These are phyloP conservation scores for Pseudocercospora ulei DNA, from an alignment of 2,329 filamentous ascomycete genomes.

Conservation along the genomic window DNA sequence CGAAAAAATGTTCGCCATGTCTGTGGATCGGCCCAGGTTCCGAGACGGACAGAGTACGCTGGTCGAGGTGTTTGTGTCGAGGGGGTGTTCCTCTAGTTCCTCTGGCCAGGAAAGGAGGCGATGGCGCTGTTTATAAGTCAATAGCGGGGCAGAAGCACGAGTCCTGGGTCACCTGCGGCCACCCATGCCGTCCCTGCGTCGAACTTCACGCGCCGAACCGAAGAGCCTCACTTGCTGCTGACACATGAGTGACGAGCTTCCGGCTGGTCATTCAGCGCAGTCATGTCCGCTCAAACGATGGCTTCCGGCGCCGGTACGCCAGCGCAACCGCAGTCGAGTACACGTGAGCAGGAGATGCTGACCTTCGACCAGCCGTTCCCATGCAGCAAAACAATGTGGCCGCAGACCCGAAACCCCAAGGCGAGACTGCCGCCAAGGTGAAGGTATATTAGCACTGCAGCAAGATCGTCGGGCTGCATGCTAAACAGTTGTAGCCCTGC, in stretches of 20 bases:
- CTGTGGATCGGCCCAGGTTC: constrained; percentile 29
- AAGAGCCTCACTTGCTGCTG: constrained; percentile 8
- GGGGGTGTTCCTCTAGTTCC: too few species aligned
- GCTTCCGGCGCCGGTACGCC: constrained; percentile 13
- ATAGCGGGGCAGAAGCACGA: neutral
- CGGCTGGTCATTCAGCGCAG: constrained; percentile 2
- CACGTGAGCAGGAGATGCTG: constrained; percentile 7
- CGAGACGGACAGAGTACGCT: neutral
- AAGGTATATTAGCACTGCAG: constrained; percentile 33
- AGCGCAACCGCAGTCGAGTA: constrained; percentile 9
- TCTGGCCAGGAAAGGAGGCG: constrained; percentile 4
- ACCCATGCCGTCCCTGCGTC: constrained; percentile 4
- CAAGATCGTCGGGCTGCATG: too few species aligned
- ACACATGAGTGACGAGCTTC: constrained; percentile 14
- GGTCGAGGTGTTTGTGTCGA: too few species aligned
- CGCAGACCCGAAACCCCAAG: constrained; percentile 38
- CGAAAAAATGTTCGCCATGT: constrained; percentile 66
- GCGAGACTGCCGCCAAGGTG: constrained; percentile 37
- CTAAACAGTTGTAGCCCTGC: constrained; percentile 57
- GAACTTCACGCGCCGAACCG: constrained; percentile 3
- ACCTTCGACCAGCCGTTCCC: constrained; percentile 11
- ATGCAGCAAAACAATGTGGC: constrained; percentile 39
- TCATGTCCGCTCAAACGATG: constrained; percentile 20
- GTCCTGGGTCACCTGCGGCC: constrained; percentile 1
- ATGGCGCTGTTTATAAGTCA: neutral